Conservation (phyloP, 177 flowering plant genomes). For the Tripterygium wilfordii region DNA sequence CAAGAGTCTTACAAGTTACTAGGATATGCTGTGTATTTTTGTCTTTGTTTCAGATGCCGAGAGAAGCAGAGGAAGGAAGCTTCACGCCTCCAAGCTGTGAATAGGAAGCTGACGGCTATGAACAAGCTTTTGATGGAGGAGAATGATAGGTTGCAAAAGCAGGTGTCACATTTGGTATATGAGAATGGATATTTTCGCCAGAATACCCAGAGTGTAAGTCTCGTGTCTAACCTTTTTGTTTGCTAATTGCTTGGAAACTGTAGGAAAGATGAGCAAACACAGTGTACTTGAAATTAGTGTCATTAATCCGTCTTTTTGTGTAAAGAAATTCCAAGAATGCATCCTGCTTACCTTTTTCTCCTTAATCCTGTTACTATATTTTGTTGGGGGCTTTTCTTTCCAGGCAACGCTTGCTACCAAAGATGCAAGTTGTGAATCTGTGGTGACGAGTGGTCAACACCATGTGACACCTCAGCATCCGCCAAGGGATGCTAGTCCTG, state of each 20-base stretch:
- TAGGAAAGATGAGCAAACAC: background rate
- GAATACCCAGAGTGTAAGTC: slow-evolving; percentile 62
- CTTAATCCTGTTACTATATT: background rate
- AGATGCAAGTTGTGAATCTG: slow-evolving; percentile 96
- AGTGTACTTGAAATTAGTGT: too few relatives aligned
- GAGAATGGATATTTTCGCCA: slow-evolving; percentile 94
- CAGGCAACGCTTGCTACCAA: slow-evolving; percentile 76
- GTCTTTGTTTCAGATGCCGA: slow-evolving; percentile 61
- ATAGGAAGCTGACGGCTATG: slow-evolving; percentile 93
- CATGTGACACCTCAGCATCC: slow-evolving; percentile 87
- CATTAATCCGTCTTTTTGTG: too few relatives aligned
- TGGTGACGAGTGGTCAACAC: slow-evolving; percentile 95
- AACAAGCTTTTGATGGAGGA: slow-evolving; percentile 98
- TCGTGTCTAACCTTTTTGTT: background rate
- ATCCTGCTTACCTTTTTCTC: background rate
- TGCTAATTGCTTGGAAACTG: background rate
- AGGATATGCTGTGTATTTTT: background rate
- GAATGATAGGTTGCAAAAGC: slow-evolving; percentile 97
- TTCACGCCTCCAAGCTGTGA: slow-evolving; percentile 87
- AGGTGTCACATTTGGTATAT: slow-evolving; percentile 90
- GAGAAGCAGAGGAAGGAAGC: slow-evolving; percentile 98
- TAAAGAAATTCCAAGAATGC: background rate
- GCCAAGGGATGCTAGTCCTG: slow-evolving; percentile 99
- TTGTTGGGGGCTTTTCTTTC: slow-evolving; percentile 10
- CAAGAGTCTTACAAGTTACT: too few relatives aligned